A percentile compares a stretch with the other conserved stretches of the same genome.
Conservation (phyloP, 169 alveolate species). For the Plasmodium falciparum region DNA sequence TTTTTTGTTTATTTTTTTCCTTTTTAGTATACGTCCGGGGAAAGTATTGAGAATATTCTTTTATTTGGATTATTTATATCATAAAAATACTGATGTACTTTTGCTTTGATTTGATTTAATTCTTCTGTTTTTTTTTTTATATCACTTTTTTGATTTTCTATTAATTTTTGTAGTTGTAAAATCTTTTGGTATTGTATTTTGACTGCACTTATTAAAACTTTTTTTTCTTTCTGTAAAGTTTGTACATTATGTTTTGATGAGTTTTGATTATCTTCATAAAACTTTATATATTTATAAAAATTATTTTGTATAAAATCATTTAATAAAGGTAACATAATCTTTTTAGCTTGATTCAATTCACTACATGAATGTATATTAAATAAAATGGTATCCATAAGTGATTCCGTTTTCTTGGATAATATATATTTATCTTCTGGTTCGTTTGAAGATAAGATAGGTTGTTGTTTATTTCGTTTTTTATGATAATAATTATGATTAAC, state of each 20-base stretch:
- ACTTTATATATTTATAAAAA: slow-evolving; percentile 11
- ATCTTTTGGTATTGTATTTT: slow-evolving; percentile 64
- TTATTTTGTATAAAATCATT: slow-evolving; percentile 58
- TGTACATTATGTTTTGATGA: slow-evolving; percentile 20
- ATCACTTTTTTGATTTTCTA: slow-evolving; percentile 58
- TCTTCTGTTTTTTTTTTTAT: slow-evolving; percentile 71
- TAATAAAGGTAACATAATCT: slow-evolving; percentile 45
- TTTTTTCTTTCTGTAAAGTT: slow-evolving; percentile 60
- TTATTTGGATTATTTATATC: slow-evolving; percentile 66
- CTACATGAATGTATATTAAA: slow-evolving; percentile 39
- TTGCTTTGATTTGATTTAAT: slow-evolving; percentile 72
- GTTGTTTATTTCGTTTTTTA: slow-evolving; percentile 6
- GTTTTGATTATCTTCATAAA: slow-evolving; percentile 17
- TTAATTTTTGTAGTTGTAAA: slow-evolving; percentile 41
- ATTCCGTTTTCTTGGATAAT: slow-evolving; percentile 32
- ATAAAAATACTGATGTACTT: slow-evolving; percentile 70
- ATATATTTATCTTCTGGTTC: too few species aligned
- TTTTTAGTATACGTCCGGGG: slow-evolving; percentile 58
- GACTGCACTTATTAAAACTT: slow-evolving; percentile 70
- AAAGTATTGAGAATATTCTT: slow-evolving; percentile 31
- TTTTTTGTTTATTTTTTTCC: not conserved
- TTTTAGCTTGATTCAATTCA: slow-evolving; percentile 61
- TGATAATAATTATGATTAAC: not conserved
- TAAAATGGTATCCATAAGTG: slow-evolving; percentile 34
- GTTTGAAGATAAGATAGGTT: not conserved